Evolutionary conservation across 345 rosid genomes (phyloP).

Genomic region (Jatropha curcas): DNA sequence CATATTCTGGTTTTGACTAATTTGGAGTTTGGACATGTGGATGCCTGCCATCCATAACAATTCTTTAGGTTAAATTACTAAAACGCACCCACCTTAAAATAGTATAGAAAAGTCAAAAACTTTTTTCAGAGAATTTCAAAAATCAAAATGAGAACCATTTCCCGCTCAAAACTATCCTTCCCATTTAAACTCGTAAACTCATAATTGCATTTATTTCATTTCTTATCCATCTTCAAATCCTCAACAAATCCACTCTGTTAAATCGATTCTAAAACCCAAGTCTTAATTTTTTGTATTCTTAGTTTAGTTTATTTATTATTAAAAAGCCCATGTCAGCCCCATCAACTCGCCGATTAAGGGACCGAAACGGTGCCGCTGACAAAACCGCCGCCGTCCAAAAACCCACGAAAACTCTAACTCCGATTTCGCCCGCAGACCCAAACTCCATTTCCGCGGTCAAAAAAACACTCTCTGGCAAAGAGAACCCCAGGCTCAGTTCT

Average conservation of each 20-base stretch:
- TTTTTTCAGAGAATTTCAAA: slow-evolving; percentile 21
- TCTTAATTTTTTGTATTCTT: background rate
- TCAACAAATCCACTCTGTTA: background rate
- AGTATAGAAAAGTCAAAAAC: too few species aligned
- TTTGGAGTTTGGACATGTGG: too few species aligned
- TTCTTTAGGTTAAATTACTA: too few species aligned
- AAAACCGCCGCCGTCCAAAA: slow-evolving; percentile 33
- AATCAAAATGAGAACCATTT: slow-evolving; percentile 23
- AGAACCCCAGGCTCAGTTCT: slow-evolving; percentile 46
- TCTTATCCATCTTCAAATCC: background rate
- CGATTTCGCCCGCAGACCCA: slow-evolving; percentile 37
- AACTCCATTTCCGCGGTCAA: slow-evolving; percentile 31
- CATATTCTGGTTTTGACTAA: too few species aligned
- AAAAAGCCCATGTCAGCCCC: slow-evolving; percentile 55
- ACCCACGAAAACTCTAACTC: slow-evolving; percentile 47
- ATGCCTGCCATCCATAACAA: too few species aligned
- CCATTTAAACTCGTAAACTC: background rate
- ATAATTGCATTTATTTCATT: background rate
- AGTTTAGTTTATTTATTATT: background rate
- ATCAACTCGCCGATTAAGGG: slow-evolving; percentile 59
- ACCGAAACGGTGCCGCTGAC: slow-evolving; percentile 45
- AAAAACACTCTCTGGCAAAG: slow-evolving; percentile 55
- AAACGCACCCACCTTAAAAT: background rate
- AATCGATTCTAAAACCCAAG: background rate
- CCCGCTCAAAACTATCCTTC: slow-evolving; percentile 41